Evolutionary conservation across 108 stramenopile species (phyloP).

Genomic region (Fragilaria radians): DNA sequence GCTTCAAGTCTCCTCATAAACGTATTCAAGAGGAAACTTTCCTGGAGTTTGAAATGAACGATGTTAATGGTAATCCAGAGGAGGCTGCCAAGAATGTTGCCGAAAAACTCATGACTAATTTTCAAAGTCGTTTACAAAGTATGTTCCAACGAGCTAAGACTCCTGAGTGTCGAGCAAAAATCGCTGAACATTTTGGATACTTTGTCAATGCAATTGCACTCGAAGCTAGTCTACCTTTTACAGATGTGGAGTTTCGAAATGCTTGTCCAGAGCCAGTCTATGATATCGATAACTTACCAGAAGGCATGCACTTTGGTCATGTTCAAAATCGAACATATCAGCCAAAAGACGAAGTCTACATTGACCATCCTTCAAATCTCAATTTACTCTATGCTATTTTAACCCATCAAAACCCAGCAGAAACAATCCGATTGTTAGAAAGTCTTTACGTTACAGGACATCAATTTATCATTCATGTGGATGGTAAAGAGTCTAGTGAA

Average conservation of each 20-base stretch:
- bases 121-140: constrained; percentile 23
- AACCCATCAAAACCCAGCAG: constrained; percentile 73
- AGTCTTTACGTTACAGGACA: constrained; percentile 52
- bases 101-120: neutral
- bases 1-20: neutral
- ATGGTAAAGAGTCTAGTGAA: constrained; percentile 70
- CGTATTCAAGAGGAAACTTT: neutral
- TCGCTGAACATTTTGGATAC: constrained; percentile 66
- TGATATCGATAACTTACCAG: constrained; percentile 68
- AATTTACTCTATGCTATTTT: constrained; percentile 76
- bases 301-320: constrained; percentile 39
- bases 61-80: constrained; percentile 17
- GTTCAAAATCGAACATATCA: constrained; percentile 75
- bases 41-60: constrained; percentile 11
- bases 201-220: constrained; percentile 70
- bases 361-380: constrained; percentile 53
- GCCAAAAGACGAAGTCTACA: constrained; percentile 52
- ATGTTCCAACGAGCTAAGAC: constrained; percentile 65
- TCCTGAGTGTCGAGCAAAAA: constrained; percentile 69
- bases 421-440: constrained; percentile 80
- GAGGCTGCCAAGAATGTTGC: constrained; percentile 13
- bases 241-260: constrained; percentile 46
- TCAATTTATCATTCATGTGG: constrained; percentile 83
- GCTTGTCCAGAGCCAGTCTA: constrained; percentile 41
- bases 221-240: constrained; percentile 64